phyloP scores from a whole-genome alignment of 345 rosid genomes.

The Gossypium bickii region DNA sequence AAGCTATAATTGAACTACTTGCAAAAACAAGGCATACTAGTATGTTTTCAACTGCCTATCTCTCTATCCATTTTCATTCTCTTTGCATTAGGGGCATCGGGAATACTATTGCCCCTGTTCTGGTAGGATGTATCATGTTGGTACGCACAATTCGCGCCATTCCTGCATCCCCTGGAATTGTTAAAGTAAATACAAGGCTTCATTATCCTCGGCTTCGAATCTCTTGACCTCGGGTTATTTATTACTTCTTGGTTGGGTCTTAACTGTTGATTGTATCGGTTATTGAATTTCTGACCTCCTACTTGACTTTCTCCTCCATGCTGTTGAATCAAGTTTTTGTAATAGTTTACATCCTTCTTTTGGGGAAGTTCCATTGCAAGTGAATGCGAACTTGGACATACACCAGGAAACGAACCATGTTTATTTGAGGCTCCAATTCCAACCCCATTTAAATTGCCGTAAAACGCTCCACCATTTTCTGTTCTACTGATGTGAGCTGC shows the following conservation, averaged over 20 bases:
- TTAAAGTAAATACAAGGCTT: conserved; percentile 91
- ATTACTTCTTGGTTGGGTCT: conserved; percentile 48
- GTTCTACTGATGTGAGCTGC: conserved; percentile 34
- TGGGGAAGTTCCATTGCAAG: conserved; percentile 42
- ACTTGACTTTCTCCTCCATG: conserved; percentile 86
- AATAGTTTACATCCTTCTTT: conserved; percentile 69
- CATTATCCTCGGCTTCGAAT: conserved; percentile 66
- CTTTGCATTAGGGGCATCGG: conserved; percentile 58
- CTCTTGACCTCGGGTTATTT: conserved; percentile 54
- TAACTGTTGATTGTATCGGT: conserved; percentile 38
- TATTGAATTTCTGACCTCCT: conserved; percentile 45
- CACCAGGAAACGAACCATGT: conserved; percentile 29
- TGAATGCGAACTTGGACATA: conserved; percentile 31
- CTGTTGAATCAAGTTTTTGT: conserved; percentile 92
- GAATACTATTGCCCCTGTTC: conserved; percentile 42
- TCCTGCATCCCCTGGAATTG: conserved; percentile 82
- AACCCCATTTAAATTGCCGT: conserved; percentile 40
- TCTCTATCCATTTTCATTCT: conserved; percentile 92
- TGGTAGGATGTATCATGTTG: conserved; percentile 70
- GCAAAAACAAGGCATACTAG: conserved; percentile 20
- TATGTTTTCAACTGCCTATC: conserved; percentile 50
- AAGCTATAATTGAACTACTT: neutral
- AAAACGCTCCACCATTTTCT: conserved; percentile 44
- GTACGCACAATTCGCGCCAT: conserved; percentile 76
- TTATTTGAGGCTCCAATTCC: conserved; percentile 28